phyloP scores from a whole-genome alignment of 2,329 filamentous ascomycete species.

The Fusarium dlaminii region DNA sequence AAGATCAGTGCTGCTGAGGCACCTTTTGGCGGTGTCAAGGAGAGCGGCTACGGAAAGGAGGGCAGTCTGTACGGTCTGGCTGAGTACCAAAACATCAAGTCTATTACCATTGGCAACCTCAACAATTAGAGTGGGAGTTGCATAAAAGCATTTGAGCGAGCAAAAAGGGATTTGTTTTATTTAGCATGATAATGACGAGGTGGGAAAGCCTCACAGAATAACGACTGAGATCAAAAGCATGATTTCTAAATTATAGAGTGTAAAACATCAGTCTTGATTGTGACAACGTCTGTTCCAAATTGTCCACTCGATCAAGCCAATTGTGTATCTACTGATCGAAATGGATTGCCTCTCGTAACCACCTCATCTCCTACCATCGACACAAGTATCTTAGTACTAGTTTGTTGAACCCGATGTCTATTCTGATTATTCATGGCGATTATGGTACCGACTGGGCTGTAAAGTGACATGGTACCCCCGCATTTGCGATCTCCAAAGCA shows the following conservation, averaged over 20 bases:
- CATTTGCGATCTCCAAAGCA: background rate
- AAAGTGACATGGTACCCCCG: background rate
- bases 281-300: background rate
- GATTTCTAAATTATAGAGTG: constrained; percentile 12
- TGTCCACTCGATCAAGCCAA: too few species aligned
- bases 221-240: constrained; percentile 2
- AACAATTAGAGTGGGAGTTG: constrained; percentile 25
- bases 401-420: background rate
- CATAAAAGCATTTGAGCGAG: background rate
- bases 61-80: constrained; percentile 57
- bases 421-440: background rate
- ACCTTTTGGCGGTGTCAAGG: constrained; percentile 50
- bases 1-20: constrained; percentile 48
- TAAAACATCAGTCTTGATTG: background rate
- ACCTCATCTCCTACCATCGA: background rate
- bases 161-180: constrained; percentile 29
- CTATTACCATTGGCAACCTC: constrained; percentile 48
- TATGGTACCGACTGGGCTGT: background rate
- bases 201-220: constrained; percentile 18
- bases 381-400: background rate
- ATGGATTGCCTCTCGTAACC: background rate
- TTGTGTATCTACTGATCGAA: background rate
- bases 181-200: constrained; percentile 42
- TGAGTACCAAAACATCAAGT: constrained; percentile 59
- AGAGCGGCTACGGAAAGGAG: constrained; percentile 50